These are phyloP conservation scores for Forsythia viridissima DNA, from an alignment of 257 asterid genomes.

Conservation along the genomic window DNA sequence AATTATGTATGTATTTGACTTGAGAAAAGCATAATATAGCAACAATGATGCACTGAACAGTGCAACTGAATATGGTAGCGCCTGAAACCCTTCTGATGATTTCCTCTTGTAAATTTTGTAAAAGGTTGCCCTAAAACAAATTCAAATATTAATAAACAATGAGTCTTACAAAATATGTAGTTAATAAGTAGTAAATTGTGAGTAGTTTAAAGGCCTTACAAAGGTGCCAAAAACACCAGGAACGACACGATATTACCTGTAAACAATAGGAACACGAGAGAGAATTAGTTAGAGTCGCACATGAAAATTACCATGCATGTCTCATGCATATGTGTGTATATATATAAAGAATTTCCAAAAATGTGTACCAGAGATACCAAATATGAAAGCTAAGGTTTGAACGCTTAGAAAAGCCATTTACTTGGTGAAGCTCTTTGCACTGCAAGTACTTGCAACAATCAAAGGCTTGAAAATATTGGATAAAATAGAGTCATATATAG, in stretches of 20 bases:
- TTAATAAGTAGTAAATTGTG: no score
- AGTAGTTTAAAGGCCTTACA: constrained; percentile 39
- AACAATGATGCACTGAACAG: constrained; percentile 63
- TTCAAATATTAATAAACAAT: background rate
- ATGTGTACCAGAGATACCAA: constrained; percentile 61
- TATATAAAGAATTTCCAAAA: background rate
- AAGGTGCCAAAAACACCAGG: constrained; percentile 64
- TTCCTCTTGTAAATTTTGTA: constrained; percentile 60
- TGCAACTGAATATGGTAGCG: constrained; percentile 64
- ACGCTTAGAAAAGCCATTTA: constrained; percentile 37
- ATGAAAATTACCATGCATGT: background rate
- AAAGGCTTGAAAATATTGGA: constrained; percentile 11
- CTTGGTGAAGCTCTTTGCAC: constrained; percentile 17
- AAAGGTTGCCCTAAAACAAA: constrained; percentile 55
- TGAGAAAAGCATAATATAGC: constrained; percentile 59
- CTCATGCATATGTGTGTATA: background rate
- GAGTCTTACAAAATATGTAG: background rate
- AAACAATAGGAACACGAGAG: background rate
- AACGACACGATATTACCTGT: constrained; percentile 64
- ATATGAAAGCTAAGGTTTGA: constrained; percentile 48
- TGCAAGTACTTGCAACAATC: background rate
- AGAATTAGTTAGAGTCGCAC: background rate
- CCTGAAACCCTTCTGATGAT: constrained; percentile 63
- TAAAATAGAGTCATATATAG: constrained; percentile 13
- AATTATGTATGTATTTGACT: constrained; percentile 54